Conservation (phyloP, 1,284 basidiomycete genomes). For the Fomitopsis pinicola region DNA sequence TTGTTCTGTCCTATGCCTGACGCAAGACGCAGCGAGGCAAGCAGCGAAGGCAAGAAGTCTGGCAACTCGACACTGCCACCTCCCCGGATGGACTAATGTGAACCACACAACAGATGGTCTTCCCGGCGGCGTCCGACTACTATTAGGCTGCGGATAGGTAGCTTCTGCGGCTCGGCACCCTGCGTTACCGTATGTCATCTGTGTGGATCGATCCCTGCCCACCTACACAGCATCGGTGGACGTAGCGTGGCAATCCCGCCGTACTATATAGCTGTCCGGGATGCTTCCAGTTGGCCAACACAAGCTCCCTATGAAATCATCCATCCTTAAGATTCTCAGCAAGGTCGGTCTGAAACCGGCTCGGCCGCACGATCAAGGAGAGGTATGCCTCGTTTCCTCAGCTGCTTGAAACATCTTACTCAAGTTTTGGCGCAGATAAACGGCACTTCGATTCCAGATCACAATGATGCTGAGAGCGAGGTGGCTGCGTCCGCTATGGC, state of each 20-base stretch:
- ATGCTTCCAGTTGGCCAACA: too few species aligned
- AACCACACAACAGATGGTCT: neutral
- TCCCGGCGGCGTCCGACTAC: neutral
- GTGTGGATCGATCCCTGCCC: neutral
- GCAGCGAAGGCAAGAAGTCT: too few species aligned
- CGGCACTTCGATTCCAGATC: too few species aligned
- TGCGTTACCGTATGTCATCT: neutral
- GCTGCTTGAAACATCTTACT: neutral
- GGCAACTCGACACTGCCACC: too few species aligned
- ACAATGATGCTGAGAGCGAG: too few species aligned
- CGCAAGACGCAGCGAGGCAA: too few species aligned
- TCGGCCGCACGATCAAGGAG: neutral
- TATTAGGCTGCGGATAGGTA: neutral
- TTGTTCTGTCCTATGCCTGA: too few species aligned
- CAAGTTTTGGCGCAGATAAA: too few species aligned
- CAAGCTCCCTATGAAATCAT: too few species aligned
- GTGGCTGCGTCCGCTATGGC: too few species aligned
- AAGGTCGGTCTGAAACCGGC: neutral
- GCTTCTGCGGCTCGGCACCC: neutral
- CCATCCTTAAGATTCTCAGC: too few species aligned
- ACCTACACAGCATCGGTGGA: neutral
- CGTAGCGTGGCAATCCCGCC: neutral
- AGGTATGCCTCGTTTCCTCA: neutral
- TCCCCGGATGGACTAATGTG: neutral
- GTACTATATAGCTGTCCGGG: too few species aligned